Conservation (phyloP, 1,284 basidiomycete species). For the Malassezia vespertilionis region DNA sequence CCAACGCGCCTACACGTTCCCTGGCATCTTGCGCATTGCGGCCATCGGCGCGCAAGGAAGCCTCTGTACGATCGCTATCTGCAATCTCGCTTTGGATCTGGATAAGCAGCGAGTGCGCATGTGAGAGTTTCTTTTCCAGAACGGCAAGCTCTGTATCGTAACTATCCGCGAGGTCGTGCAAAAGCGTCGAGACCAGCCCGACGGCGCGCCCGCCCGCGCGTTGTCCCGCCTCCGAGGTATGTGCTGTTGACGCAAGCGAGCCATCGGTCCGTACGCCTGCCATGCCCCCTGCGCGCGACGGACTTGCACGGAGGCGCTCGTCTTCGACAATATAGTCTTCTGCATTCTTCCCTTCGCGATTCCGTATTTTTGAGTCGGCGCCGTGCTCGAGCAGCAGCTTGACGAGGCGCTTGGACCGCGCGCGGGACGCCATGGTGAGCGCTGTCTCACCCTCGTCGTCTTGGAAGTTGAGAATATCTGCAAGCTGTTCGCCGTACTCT, state of each 20-base stretch:
- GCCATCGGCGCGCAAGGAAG: slow-evolving; percentile 55
- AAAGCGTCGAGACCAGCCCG: slow-evolving; percentile 71
- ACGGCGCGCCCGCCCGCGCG: slow-evolving; percentile 64
- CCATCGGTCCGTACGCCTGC: slow-evolving; percentile 19
- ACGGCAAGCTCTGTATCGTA: slow-evolving; percentile 86
- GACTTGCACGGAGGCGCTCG: slow-evolving; percentile 87
- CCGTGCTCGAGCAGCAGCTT: slow-evolving; percentile 92
- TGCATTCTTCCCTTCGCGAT: slow-evolving; percentile 89
- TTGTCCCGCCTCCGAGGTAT: slow-evolving; percentile 77
- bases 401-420: slow-evolving; percentile 89
- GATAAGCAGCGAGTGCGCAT: slow-evolving; percentile 73
- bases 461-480: slow-evolving; percentile 98
- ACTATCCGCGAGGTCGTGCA: slow-evolving; percentile 78
- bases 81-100: slow-evolving; percentile 86
- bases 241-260: slow-evolving; percentile 50
- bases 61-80: slow-evolving; percentile 68
- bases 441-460: slow-evolving; percentile 98
- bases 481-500: slow-evolving; percentile 92
- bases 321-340: slow-evolving; percentile 99
- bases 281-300: slow-evolving; percentile 43
- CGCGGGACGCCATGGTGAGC: slow-evolving; percentile 88
- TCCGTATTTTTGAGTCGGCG: slow-evolving; percentile 88
- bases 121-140: slow-evolving; percentile 80
- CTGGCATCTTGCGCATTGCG: slow-evolving; percentile 62
- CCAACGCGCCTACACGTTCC: slow-evolving; percentile 57